Evolutionary conservation across 148 eudicot genomes (phyloP).

Genomic region (Agrostemma githago): DNA sequence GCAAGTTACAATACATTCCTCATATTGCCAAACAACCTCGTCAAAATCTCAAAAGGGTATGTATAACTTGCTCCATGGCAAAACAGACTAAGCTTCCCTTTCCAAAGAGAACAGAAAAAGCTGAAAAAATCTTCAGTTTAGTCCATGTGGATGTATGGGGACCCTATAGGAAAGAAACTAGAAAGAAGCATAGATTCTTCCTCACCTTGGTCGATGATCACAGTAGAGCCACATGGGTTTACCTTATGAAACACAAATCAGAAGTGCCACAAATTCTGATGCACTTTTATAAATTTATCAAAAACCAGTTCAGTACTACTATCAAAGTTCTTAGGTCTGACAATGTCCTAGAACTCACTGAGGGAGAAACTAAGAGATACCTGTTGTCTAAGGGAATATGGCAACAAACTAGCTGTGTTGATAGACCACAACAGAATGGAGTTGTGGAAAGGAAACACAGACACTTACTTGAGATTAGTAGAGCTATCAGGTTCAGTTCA

Average conservation of each 20-base stretch:
- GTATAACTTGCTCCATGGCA: neutral
- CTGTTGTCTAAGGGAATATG: neutral
- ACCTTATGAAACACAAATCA: neutral
- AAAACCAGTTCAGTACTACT: neutral
- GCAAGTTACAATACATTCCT: neutral
- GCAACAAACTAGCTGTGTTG: neutral
- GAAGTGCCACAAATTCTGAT: neutral
- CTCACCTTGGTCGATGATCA: neutral
- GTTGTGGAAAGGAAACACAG: neutral
- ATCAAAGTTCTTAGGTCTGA: neutral
- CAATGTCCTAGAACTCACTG: neutral
- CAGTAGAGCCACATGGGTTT: neutral
- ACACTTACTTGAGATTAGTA: neutral
- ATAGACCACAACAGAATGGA: slow-evolving; percentile 10
- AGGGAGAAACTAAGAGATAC: neutral
- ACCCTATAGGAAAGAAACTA: neutral
- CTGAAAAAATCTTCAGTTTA: neutral
- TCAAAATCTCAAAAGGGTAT: neutral
- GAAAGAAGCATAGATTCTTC: neutral
- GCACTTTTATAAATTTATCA: neutral
- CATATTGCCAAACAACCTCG: neutral
- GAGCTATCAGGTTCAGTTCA: neutral
- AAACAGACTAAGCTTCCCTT: neutral
- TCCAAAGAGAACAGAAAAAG: no score
- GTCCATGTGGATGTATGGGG: neutral